Conservation (phyloP, 441 rosid species). For the Eruca vesicaria region DNA sequence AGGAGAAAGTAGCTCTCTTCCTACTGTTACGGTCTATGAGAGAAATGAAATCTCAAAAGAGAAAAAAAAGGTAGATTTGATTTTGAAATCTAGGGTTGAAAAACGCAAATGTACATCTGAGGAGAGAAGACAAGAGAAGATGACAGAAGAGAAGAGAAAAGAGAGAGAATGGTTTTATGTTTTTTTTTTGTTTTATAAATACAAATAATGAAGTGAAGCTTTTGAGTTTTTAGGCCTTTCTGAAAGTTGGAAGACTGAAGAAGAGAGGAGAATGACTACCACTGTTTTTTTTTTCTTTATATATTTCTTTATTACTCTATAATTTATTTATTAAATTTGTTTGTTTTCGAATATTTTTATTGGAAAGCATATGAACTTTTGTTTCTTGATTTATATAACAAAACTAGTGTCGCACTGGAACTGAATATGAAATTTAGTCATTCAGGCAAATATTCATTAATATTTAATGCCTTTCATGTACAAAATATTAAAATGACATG, state of each 20-base stretch:
- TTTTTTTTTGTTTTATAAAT: constrained; percentile 4
- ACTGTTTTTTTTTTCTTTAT: constrained; percentile 22
- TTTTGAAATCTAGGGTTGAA: constrained; percentile 57
- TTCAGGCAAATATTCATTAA: no score
- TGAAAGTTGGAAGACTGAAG: constrained; percentile 23
- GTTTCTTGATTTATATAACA: no score
- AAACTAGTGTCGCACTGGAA: no score
- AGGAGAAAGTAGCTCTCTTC: not conserved
- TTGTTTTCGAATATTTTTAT: not conserved
- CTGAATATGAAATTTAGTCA: not conserved
- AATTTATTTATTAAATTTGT: not conserved
- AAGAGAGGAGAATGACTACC: constrained; percentile 17
- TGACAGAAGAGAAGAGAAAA: not conserved
- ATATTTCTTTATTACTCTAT: not conserved
- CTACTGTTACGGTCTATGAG: not conserved
- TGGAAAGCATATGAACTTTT: no score
- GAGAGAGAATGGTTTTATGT: constrained; percentile 22
- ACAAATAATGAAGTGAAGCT: constrained; percentile 11
- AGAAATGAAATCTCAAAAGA: not conserved
- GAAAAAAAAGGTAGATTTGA: constrained; percentile 51
- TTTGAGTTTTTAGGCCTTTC: constrained; percentile 16
- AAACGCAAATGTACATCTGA: constrained; percentile 43
- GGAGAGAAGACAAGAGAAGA: constrained; percentile 28
- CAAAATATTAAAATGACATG: not conserved
- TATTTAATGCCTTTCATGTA: not conserved